A percentile compares a stretch with the other conserved stretches of the same genome.
Conservation (phyloP, 768 basidiomycete species). For the Pisolithus microcarpus region DNA sequence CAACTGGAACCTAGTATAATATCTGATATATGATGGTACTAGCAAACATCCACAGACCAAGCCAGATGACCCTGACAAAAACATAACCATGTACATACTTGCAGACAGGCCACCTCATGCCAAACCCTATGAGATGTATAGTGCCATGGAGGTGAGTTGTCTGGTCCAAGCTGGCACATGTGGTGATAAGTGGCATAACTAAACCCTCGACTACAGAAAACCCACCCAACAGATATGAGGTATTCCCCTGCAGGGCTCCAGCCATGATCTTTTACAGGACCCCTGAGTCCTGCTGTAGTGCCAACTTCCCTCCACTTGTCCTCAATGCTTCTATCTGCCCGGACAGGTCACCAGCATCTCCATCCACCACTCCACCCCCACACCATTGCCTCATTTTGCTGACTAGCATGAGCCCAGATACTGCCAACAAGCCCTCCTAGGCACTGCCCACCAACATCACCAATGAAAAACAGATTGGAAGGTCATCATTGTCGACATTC, state of each 20-base stretch:
- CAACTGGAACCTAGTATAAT: too few species aligned
- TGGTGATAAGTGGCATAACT: slow-evolving; percentile 1
- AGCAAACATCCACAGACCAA: slow-evolving; percentile 70
- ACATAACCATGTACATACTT: slow-evolving; percentile 98
- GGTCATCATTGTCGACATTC: slow-evolving; percentile 94
- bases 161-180: slow-evolving; percentile 64
- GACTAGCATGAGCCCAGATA: slow-evolving; percentile 53
- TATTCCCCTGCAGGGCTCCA: slow-evolving; percentile 90
- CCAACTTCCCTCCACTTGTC: slow-evolving; percentile 68
- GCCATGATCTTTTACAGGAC: slow-evolving; percentile 66
- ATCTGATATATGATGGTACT: too few species aligned
- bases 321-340: slow-evolving; percentile 12
- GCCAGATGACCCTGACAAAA: slow-evolving; percentile 69
- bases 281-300: slow-evolving; percentile 80
- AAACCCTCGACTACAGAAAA: not conserved
- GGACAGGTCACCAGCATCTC: slow-evolving; percentile 68
- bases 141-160: slow-evolving; percentile 85
- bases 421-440: slow-evolving; percentile 91
- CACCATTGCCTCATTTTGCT: slow-evolving; percentile 59
- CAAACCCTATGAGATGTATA: slow-evolving; percentile 38
- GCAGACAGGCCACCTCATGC: slow-evolving; percentile 89
- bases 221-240: slow-evolving; percentile 78
- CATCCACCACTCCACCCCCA: slow-evolving; percentile 96
- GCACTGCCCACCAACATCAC: slow-evolving; percentile 88
- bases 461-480: slow-evolving; percentile 99